Conservation (phyloP, 2,329 filamentous ascomycete genomes). For the Calonectria crousiana region DNA sequence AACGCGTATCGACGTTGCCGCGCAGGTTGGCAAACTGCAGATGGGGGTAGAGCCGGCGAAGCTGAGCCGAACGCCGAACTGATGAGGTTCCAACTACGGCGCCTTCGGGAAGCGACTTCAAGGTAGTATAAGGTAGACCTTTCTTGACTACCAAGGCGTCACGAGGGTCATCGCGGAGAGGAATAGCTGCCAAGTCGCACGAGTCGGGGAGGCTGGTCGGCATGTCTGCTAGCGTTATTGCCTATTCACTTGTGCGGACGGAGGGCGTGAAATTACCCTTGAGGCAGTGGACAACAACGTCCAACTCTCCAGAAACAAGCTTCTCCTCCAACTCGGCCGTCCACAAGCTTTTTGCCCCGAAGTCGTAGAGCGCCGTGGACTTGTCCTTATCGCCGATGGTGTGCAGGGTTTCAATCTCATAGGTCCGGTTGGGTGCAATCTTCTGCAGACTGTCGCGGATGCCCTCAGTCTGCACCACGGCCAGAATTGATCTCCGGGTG, state of each 20-base stretch:
- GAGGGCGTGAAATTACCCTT: constrained; percentile 63
- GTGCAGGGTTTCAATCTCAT: constrained; percentile 63
- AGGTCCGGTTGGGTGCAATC: constrained; percentile 77
- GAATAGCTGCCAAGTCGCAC: constrained; percentile 81
- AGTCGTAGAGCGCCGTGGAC: constrained; percentile 86
- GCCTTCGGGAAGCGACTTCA: constrained; percentile 2
- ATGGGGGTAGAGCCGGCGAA: constrained; percentile 80
- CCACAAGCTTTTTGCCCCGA: constrained; percentile 94
- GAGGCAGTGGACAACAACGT: constrained; percentile 90
- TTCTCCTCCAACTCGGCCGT: constrained; percentile 91
- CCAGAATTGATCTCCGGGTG: constrained; percentile 88
- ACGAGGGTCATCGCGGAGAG: constrained; percentile 81
- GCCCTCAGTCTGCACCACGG: constrained; percentile 83
- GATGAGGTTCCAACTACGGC: constrained; percentile 75
- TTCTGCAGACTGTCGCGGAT: constrained; percentile 76
- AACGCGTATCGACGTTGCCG: constrained; percentile 90
- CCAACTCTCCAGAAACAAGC: constrained; percentile 76
- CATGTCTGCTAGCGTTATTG: constrained; percentile 71
- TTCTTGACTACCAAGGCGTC: constrained; percentile 73
- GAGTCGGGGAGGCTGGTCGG: constrained; percentile 85
- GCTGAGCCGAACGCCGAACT: constrained; percentile 90
- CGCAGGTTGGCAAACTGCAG: constrained; percentile 85
- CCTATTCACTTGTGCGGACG: background rate
- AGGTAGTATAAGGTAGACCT: constrained; percentile 70
- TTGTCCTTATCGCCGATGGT: constrained; percentile 93